Base-by-base conservation (phyloP, 129 eudicot genomes). In the Ambrosia artemisiifolia region DNA sequence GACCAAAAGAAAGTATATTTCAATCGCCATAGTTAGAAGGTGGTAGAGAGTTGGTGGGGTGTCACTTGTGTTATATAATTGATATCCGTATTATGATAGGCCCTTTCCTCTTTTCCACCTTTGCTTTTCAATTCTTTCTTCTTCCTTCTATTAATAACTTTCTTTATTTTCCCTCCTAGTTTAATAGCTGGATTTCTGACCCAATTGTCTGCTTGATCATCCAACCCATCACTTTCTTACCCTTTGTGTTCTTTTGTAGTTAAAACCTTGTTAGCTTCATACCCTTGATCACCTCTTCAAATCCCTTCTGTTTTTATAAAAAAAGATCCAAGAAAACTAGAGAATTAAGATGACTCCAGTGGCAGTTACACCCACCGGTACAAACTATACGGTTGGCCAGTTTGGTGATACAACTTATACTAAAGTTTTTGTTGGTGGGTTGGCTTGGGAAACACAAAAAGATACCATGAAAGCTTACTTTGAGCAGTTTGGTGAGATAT, bases 361-460 rank as follows among this genome's bases (percentile, higher is more conserved):
- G 67, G 81, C 80, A 63, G 71, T 57, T 24, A 59, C 66, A 51
- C 65, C 83, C 78, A 75, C 65, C 1, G 9, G 11, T 6, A 64
- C 11, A 43, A 79, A 74, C 40, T 79, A 78, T 42, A 71, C 82
- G 11, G 77, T 72, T 44, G 96, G 93, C 2, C 96, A 89, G 81
- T 92, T 89, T 69, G 98, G 98, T 34, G 98, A 92, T 53, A 92
- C 98, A 3, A 92, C 98, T 5, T 87, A 87, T 78, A 92, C 98
- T 0, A 92, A 92, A 76, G 90, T 92, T 24, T 92, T 92, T 80
- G 98, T 92, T 32, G 98, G 98, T 24, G 98, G 98, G 7, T 82
- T 92, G 79, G 98, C 98, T 46, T 92, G 98, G 98, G 98, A 92
- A 77, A 92, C 98, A 2, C 98, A 88, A 51, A 92, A 88, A 76